Evolutionary conservation across 225 moss, liverwort and hornwort species (phyloP).

Genomic region (Physcomitrellopsis africana): DNA sequence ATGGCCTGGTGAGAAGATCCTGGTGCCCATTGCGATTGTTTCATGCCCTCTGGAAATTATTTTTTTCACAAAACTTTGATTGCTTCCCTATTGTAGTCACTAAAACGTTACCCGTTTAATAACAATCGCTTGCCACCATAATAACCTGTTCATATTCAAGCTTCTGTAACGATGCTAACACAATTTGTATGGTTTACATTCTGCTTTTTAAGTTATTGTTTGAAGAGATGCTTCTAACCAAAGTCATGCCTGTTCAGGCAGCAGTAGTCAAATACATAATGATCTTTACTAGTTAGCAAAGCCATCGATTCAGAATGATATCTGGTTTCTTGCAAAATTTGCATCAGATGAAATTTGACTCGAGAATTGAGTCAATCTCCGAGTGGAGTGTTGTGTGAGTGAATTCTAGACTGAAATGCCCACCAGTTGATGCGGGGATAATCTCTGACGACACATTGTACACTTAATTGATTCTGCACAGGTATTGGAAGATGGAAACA

Average conservation of each 20-base stretch:
- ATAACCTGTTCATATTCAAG: too few species aligned
- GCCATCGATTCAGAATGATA: neutral
- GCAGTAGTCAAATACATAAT: neutral
- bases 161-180: too few species aligned
- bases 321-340: neutral
- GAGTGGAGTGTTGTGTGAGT: neutral
- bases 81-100: neutral
- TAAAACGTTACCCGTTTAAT: neutral
- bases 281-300: neutral
- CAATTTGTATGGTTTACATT: neutral
- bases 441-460: neutral
- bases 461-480: constrained; percentile 24
- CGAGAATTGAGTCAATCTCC: constrained; percentile 2
- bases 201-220: neutral
- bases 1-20: constrained; percentile 68
- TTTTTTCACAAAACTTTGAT: neutral
- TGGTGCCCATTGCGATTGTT: neutral
- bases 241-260: neutral
- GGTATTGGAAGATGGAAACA: constrained; percentile 92
- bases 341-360: neutral
- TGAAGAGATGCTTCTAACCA: too few species aligned
- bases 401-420: neutral
- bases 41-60: neutral
- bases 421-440: neutral
- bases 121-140: too few species aligned